These are phyloP conservation scores for Pleurotus djamor DNA, from an alignment of 768 basidiomycete genomes.

Conservation along the genomic window DNA sequence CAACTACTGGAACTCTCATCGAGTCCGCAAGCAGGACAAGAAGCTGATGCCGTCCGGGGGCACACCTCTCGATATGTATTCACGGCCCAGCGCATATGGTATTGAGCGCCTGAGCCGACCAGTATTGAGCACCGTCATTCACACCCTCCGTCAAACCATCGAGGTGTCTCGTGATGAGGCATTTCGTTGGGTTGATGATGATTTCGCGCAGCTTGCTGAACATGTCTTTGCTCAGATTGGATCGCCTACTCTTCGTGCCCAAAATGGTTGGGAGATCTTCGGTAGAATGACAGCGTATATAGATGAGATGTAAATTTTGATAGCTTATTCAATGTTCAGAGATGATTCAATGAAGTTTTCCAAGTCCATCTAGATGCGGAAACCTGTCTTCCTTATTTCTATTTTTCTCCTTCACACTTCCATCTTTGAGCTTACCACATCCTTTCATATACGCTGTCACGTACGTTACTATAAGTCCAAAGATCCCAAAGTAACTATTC, in stretches of 20 bases:
- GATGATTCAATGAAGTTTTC: neutral
- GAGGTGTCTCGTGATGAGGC: conserved; percentile 11
- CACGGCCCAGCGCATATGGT: conserved; percentile 10
- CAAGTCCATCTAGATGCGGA: neutral
- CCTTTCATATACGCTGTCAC: no score
- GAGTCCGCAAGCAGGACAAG: conserved; percentile 13
- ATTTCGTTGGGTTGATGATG: conserved; percentile 16
- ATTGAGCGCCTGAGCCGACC: conserved; percentile 11
- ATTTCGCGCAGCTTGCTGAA: conserved; percentile 9
- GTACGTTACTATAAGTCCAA: no score
- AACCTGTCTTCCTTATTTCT: neutral
- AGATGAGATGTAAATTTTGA: neutral
- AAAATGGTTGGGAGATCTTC: neutral
- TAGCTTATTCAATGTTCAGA: neutral
- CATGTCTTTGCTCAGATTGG: neutral
- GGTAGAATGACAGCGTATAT: neutral
- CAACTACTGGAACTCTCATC: conserved; percentile 24
- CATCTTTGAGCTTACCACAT: no score
- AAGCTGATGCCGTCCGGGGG: conserved; percentile 23
- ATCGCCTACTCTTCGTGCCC: neutral
- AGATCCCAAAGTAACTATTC: no score
- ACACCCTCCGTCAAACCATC: conserved; percentile 15
- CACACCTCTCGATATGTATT: conserved; percentile 17
- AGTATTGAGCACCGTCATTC: conserved; percentile 12
- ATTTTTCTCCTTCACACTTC: no score